phyloP scores from a whole-genome alignment of 2,329 filamentous ascomycete genomes.

The Orbilia brochopaga region DNA sequence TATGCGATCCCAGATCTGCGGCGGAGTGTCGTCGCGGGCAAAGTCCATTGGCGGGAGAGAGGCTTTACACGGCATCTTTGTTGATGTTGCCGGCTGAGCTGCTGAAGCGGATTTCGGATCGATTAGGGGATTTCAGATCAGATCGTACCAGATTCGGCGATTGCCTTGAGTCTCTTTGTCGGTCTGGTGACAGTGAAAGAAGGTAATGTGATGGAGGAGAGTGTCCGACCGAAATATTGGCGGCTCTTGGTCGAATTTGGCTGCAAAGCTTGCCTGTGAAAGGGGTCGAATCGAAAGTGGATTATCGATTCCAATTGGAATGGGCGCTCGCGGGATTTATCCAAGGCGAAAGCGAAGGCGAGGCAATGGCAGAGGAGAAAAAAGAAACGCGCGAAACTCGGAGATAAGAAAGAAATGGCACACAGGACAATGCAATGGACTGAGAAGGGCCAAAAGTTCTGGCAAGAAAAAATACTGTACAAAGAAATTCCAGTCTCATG shows the following conservation, averaged over 20 bases:
- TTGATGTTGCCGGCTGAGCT: not conserved
- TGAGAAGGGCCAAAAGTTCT: not conserved
- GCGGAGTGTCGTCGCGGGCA: constrained; percentile 29
- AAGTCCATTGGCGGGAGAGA: constrained; percentile 18
- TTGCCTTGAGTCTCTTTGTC: not conserved
- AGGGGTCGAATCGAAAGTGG: not conserved
- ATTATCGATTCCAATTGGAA: constrained; percentile 1
- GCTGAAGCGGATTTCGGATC: not conserved
- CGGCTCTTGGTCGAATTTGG: not conserved
- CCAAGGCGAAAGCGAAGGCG: not conserved
- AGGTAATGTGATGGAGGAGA: too few species aligned
- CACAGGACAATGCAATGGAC: not conserved
- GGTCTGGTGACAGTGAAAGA: too few species aligned
- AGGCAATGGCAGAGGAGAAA: not conserved
- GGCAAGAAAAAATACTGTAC: constrained; percentile 1
- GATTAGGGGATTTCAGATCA: not conserved
- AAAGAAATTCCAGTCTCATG: not conserved
- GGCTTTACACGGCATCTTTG: constrained; percentile 26
- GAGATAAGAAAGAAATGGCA: not conserved
- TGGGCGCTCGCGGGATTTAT: constrained; percentile 3
- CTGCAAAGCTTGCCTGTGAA: not conserved
- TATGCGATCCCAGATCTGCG: constrained; percentile 14
- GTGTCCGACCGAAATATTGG: not conserved
- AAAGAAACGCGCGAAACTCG: not conserved
- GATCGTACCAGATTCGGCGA: not conserved